Evolutionary conservation across 257 asterid genomes (phyloP), one percentile per base, ranked within the genome.

Genomic region (Perilla frutescens): DNA sequence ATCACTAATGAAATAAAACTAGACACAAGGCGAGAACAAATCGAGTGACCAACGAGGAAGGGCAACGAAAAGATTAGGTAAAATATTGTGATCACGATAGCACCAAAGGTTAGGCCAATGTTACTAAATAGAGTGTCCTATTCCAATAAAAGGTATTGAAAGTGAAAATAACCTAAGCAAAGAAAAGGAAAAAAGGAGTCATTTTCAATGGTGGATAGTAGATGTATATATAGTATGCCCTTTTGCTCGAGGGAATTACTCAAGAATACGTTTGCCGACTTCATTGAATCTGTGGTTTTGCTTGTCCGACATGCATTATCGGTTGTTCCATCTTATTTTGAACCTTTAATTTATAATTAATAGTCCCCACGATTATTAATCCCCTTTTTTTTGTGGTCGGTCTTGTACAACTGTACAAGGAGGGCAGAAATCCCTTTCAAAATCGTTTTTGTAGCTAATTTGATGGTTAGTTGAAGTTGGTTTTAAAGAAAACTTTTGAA

Each of bases 231-330:
- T 66, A 13, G 0, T 6, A n/a, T 72, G 70, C 62, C 76, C 76
- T 49, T 60, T 56, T 34, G 76, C 3, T 72, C 2, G 54, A 37
- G 76, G 76, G 62, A 72, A 72, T 48, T 37, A 20, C 26, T 20
- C 26, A 8, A 61, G 62, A 36, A 14, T 20, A 20, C 26, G 41
- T n/a, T 71, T 9, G 67, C 73, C 73, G 67, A 56, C 67, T 56
- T 10, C 9, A 26, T 7, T 11, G 13, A 34, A 47, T 60, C 3
- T n/a, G 32, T 59, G 69, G 32, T 37, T 59, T 45, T 34, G 49
- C 54, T 68, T 40, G 39, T 51, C 32, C n/a, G 29, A 54, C 41
- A 70, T 13, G 41, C 29, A 71, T 8, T 60, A 49, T 34, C 45
- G 49, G 60, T 32, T 60, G 68, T 43, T 20, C 69, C n/a, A 63